These are phyloP conservation scores for Claviceps cyperi DNA, from an alignment of 2,329 filamentous ascomycete genomes.

Conservation along the genomic window DNA sequence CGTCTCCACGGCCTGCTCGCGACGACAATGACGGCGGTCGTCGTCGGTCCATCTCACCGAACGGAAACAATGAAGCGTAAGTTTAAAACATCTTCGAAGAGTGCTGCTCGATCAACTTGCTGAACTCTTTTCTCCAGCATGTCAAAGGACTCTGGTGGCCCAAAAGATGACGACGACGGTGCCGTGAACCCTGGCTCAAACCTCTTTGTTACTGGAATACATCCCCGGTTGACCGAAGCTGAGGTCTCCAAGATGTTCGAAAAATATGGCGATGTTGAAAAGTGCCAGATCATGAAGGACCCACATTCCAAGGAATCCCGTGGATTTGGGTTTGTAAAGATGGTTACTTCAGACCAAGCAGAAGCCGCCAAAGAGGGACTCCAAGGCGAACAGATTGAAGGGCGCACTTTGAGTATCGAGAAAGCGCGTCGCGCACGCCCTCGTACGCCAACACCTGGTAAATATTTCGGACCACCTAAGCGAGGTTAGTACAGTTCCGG, in stretches of 20 bases:
- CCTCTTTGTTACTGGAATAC: slow-evolving; percentile 96
- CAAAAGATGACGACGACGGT: slow-evolving; percentile 54
- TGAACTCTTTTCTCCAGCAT: slow-evolving; percentile 17
- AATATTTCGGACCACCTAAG: slow-evolving; percentile 98
- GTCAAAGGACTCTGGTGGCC: slow-evolving; percentile 38
- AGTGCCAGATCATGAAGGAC: slow-evolving; percentile 99
- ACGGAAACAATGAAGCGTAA: slow-evolving; percentile 27
- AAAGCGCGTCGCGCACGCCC: slow-evolving; percentile 93
- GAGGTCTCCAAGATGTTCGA: slow-evolving; percentile 93
- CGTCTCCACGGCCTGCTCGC: slow-evolving; percentile 45
- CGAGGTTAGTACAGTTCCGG: slow-evolving; percentile 49
- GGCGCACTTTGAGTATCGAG: slow-evolving; percentile 92
- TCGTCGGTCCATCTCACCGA: slow-evolving; percentile 49
- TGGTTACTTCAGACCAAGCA: slow-evolving; percentile 87
- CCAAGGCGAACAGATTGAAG: slow-evolving; percentile 89
- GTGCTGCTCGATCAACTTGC: not conserved
- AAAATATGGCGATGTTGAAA: slow-evolving; percentile 97
- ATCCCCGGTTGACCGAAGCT: slow-evolving; percentile 76
- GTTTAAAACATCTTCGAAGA: not conserved
- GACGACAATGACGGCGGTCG: slow-evolving; percentile 45
- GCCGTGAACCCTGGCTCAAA: slow-evolving; percentile 90
- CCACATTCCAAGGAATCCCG: slow-evolving; percentile 97
- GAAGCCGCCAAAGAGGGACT: slow-evolving; percentile 94
- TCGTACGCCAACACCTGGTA: slow-evolving; percentile 91
- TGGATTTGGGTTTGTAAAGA: slow-evolving; percentile 98